Conservation (phyloP, 129 eudicot genomes). For the Tagetes erecta region DNA sequence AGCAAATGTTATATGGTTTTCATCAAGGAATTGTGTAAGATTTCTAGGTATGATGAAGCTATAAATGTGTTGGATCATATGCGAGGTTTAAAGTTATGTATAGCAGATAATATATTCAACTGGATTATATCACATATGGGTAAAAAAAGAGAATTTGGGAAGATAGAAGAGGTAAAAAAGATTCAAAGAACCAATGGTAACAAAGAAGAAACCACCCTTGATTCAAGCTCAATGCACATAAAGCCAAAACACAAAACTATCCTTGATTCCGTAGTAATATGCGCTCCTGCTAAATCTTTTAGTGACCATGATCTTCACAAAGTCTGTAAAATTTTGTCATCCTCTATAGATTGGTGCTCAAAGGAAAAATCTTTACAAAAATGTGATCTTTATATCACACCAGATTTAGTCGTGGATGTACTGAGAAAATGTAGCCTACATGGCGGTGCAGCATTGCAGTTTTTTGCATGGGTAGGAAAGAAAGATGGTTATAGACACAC, state of each 20-base stretch:
- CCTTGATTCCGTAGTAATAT: constrained; percentile 7
- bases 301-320: constrained; percentile 42
- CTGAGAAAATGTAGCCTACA: constrained; percentile 43
- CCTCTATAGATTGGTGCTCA: constrained; percentile 55
- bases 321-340: constrained; percentile 54
- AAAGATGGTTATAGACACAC: constrained; percentile 63
- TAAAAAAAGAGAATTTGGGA: constrained; percentile 47
- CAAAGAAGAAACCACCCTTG: constrained; percentile 8
- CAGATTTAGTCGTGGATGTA: constrained; percentile 61
- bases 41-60: constrained; percentile 55
- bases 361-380: constrained; percentile 60
- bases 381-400: constrained; percentile 41
- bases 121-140: constrained; percentile 45
- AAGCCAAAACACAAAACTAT: constrained; percentile 12
- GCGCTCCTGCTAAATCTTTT: constrained; percentile 23
- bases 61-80: constrained; percentile 55
- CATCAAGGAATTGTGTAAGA: constrained; percentile 71
- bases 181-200: constrained; percentile 30
- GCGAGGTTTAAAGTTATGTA: constrained; percentile 39
- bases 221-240: neutral
- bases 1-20: constrained; percentile 49
- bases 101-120: constrained; percentile 42
- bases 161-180: constrained; percentile 35
- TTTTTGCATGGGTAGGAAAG: constrained; percentile 75
- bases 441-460: constrained; percentile 52